Evolutionary conservation across 2,329 filamentous ascomycete genomes (phyloP).

Genomic region (Hypoxylon rubiginosum): DNA sequence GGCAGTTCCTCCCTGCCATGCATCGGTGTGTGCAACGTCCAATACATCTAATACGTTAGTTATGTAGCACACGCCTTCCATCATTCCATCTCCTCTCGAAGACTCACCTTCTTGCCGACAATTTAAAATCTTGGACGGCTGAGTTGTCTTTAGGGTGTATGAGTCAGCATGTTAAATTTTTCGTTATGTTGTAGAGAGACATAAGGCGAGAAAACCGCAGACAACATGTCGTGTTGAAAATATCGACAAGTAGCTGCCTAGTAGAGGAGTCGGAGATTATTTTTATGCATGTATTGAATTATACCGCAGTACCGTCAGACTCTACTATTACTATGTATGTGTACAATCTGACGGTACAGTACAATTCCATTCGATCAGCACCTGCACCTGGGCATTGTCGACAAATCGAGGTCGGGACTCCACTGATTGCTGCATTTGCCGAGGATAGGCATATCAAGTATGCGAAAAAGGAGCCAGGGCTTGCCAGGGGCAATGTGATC

Average conservation of each 20-base stretch:
- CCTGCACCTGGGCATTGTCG: not conserved
- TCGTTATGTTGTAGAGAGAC: not conserved
- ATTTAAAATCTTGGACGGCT: not conserved
- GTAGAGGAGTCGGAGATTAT: not conserved
- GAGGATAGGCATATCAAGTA: conserved; percentile 10
- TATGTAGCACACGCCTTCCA: not conserved
- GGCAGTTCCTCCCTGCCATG: conserved; percentile 20
- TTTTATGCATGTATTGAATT: not conserved
- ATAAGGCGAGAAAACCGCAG: not conserved
- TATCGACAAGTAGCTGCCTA: not conserved
- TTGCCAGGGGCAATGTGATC: conserved; percentile 30
- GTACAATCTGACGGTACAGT: not conserved
- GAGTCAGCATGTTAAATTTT: not conserved
- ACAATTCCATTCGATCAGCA: not conserved
- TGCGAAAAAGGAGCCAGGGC: conserved; percentile 32
- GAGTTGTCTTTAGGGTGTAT: not conserved
- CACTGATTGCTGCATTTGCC: conserved; percentile 15
- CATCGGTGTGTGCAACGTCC: conserved; percentile 12
- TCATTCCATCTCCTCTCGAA: not conserved
- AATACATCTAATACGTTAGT: not conserved
- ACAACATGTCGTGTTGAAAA: not conserved
- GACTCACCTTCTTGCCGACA: not conserved
- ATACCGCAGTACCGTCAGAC: not conserved
- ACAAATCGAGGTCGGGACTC: conserved; percentile 4
- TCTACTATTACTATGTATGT: no score